Evolutionary conservation across 2,329 filamentous ascomycete species (phyloP).

Genomic region (Cylindrodendrum hubeiense): DNA sequence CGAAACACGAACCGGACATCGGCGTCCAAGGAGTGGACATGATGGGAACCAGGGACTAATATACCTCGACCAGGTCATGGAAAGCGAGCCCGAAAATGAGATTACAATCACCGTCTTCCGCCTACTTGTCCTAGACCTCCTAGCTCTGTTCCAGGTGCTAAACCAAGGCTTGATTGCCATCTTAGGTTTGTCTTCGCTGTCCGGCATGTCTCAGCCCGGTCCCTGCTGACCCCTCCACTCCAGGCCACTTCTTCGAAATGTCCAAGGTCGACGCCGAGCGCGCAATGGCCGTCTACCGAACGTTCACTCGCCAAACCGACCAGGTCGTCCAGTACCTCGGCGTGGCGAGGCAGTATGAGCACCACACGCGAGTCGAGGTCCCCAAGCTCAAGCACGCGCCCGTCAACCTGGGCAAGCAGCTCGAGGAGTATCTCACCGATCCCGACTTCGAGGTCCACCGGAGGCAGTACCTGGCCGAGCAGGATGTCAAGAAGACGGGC

Average conservation of each 20-base stretch:
- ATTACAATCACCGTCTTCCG: conserved; percentile 96
- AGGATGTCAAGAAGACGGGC: conserved; percentile 75
- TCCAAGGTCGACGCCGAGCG: conserved; percentile 93
- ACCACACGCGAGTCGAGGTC: conserved; percentile 92
- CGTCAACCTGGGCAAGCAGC: conserved; percentile 86
- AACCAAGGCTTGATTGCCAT: conserved; percentile 99
- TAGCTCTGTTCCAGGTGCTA: conserved; percentile 92
- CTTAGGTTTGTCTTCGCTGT: conserved; percentile 71
- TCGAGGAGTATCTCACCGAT: conserved; percentile 95
- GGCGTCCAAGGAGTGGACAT: not conserved
- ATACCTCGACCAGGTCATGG: conserved; percentile 74
- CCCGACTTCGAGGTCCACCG: conserved; percentile 95
- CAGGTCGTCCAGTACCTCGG: conserved; percentile 91
- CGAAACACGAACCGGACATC: not conserved
- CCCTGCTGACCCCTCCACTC: conserved; percentile 33
- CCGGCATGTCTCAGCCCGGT: conserved; percentile 23
- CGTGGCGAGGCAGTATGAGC: conserved; percentile 89
- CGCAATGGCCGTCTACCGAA: conserved; percentile 91
- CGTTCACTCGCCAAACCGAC: conserved; percentile 92
- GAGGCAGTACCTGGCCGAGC: conserved; percentile 90
- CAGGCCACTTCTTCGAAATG: conserved; percentile 98
- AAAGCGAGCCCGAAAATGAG: conserved; percentile 92
- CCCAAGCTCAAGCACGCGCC: conserved; percentile 98
- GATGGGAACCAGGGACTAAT: conserved; percentile 16
- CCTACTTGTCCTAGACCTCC: conserved; percentile 87